phyloP scores from a whole-genome alignment of 225 moss, liverwort and hornwort genomes.

The Physcomitrellopsis africana region DNA sequence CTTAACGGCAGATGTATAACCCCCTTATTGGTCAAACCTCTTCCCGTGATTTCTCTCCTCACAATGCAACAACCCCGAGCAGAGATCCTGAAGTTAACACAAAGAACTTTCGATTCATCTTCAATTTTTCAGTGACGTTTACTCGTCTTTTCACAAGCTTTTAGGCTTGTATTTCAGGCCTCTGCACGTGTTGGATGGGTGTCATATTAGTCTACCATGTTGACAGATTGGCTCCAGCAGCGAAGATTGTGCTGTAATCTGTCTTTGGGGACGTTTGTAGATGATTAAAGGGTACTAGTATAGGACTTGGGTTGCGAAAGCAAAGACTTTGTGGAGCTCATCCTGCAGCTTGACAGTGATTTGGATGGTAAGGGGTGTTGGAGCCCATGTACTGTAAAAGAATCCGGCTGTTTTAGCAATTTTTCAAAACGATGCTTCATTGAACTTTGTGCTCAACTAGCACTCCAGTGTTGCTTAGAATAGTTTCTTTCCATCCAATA shows the following conservation, averaged over 20 bases:
- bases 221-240: constrained; percentile 10
- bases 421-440: no score
- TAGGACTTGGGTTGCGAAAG: constrained; percentile 6
- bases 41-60: neutral
- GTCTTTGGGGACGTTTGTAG: neutral
- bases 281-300: neutral
- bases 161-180: neutral
- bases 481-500: no score
- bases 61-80: neutral
- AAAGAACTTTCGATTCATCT: neutral
- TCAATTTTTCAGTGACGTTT: constrained; percentile 1
- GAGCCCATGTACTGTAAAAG: constrained; percentile 21
- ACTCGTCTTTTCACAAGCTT: constrained; percentile 6
- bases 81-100: neutral
- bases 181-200: neutral
- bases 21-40: neutral
- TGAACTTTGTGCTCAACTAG: no score
- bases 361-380: constrained; percentile 12
- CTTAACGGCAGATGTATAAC: neutral
- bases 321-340: constrained; percentile 9
- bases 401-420: no score
- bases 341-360: neutral
- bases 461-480: no score
- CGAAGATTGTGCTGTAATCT: constrained; percentile 9
- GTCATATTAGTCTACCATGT: neutral